phyloP scores from a whole-genome alignment of 2,329 filamentous ascomycete genomes.

The Pseudogymnoascus sp. region DNA sequence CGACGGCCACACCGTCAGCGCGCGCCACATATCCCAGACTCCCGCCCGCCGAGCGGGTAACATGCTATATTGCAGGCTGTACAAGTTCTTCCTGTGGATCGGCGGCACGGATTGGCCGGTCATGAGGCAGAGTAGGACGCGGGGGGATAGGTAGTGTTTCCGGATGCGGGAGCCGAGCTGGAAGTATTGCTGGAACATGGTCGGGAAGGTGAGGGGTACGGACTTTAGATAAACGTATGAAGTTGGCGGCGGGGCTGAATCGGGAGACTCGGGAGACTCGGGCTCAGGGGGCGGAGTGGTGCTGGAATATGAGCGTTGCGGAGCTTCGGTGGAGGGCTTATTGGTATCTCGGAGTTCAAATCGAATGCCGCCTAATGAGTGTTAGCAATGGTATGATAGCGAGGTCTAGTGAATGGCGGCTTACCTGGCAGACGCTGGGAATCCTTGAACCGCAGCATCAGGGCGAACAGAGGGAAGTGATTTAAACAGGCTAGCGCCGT shows the following conservation, averaged over 20 bases:
- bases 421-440: conserved; percentile 76
- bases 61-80: conserved; percentile 97
- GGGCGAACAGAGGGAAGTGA: conserved; percentile 92
- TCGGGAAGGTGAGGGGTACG: conserved; percentile 79
- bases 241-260: conserved; percentile 40
- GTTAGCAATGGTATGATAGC: not conserved
- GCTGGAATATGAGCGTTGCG: not conserved
- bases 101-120: conserved; percentile 92
- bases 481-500: conserved; percentile 90
- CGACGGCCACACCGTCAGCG: conserved; percentile 20
- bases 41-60: conserved; percentile 73
- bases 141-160: conserved; percentile 88
- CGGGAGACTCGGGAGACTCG: not conserved
- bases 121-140: conserved; percentile 78
- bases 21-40: conserved; percentile 75
- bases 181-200: conserved; percentile 97
- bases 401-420: conserved; percentile 17
- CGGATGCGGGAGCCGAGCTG: conserved; percentile 86
- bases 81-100: conserved; percentile 88
- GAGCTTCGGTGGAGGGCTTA: conserved; percentile 27
- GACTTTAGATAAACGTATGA: conserved; percentile 88
- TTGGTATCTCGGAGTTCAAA: conserved; percentile 81
- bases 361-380: conserved; percentile 61
- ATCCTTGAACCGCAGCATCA: conserved; percentile 95
- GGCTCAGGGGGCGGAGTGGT: not conserved